These are phyloP conservation scores for Euphorbia schlechtendalii DNA, from an alignment of 441 rosid species.

Conservation along the genomic window DNA sequence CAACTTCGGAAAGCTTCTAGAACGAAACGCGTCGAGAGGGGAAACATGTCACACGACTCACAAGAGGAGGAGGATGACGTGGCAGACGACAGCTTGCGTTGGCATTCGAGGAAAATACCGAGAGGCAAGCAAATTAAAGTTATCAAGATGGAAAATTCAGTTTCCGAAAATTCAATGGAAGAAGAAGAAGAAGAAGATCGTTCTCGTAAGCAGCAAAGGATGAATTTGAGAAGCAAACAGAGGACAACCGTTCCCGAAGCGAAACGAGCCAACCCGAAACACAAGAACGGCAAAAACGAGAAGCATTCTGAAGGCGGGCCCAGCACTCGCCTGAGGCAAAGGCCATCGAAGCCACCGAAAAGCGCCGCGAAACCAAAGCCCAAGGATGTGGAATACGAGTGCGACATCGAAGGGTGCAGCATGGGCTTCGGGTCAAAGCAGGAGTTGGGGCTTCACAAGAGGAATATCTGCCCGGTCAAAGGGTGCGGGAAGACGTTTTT, in stretches of 20 bases:
- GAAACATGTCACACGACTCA: constrained; percentile 34
- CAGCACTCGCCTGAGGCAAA: constrained; percentile 74
- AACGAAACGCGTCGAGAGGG: constrained; percentile 31
- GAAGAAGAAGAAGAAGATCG: constrained; percentile 20
- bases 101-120: constrained; percentile 9
- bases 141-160: constrained; percentile 31
- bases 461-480: constrained; percentile 80
- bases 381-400: constrained; percentile 55
- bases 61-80: constrained; percentile 26
- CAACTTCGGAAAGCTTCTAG: constrained; percentile 11
- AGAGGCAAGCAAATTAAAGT: constrained; percentile 26
- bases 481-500: constrained; percentile 94
- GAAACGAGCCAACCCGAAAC: constrained; percentile 28
- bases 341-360: constrained; percentile 43
- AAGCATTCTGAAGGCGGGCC: constrained; percentile 58
- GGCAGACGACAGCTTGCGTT: constrained; percentile 11
- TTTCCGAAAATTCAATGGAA: constrained; percentile 29
- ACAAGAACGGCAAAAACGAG: constrained; percentile 27
- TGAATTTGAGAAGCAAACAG: constrained; percentile 26
- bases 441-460: constrained; percentile 72
- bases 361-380: no score
- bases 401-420: constrained; percentile 89
- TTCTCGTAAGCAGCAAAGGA: constrained; percentile 13
- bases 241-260: constrained; percentile 25
- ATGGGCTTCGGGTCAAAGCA: constrained; percentile 77